Conservation (phyloP, 1,284 basidiomycete species). For the Termitomyces sp. region DNA sequence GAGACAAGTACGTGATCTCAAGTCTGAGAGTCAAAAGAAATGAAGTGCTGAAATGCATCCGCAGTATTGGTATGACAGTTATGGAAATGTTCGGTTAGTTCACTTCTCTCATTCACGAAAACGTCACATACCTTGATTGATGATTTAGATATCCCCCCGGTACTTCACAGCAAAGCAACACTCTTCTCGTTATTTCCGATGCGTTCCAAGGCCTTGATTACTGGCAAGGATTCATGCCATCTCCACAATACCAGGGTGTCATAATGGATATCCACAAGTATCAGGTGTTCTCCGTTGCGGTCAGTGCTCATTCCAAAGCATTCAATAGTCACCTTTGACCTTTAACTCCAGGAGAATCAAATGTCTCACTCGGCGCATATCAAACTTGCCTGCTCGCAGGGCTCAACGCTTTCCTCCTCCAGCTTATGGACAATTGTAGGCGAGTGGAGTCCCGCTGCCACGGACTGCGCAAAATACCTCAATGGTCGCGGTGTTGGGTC, state of each 20-base stretch:
- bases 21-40: background rate
- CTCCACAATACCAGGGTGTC: slow-evolving; percentile 59
- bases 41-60: background rate
- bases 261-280: slow-evolving; percentile 83
- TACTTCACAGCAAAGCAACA: slow-evolving; percentile 52
- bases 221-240: slow-evolving; percentile 68
- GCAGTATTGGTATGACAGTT: slow-evolving; percentile 69
- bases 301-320: slow-evolving; percentile 26
- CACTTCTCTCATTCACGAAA: background rate
- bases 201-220: slow-evolving; percentile 74
- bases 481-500: slow-evolving; percentile 69
- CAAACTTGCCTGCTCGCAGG: slow-evolving; percentile 52
- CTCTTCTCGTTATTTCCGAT: slow-evolving; percentile 74
- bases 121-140: background rate
- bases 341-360: slow-evolving; percentile 40
- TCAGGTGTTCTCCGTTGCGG: slow-evolving; percentile 69
- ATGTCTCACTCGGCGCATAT: slow-evolving; percentile 62
- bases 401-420: slow-evolving; percentile 44
- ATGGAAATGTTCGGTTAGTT: slow-evolving; percentile 65
- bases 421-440: slow-evolving; percentile 77
- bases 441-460: slow-evolving; percentile 81
- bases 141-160: slow-evolving; percentile 45
- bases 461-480: slow-evolving; percentile 81
- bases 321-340: background rate
- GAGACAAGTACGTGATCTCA: slow-evolving; percentile 39